Base-by-base conservation (phyloP, 2,329 filamentous ascomycete genomes). In the Grosmannia huntii region DNA sequence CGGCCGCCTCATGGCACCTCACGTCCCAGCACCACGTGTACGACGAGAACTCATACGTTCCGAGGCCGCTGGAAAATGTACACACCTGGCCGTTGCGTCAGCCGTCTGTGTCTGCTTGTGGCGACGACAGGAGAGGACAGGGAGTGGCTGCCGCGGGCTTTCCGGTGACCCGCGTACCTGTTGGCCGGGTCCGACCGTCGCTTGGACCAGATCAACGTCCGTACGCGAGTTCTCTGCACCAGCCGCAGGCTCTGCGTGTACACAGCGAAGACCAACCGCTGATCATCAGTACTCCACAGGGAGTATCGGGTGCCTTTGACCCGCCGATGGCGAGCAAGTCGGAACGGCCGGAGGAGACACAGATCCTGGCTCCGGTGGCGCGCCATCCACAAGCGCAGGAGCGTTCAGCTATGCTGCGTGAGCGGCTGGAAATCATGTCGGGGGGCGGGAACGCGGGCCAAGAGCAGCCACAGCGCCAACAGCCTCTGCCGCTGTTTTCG, bases 231-330 rank as follows among this genome's bases (percentile, higher is more conserved):
- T 38, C 36, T 38, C 36, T 4, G 51, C 3, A 38, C 33, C 14
- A 50, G n/a, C 38, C 14, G 28, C 27, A 50, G 33, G 38, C 56
- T 51, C 16, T 58, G 21, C n/a, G n/a, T n/a, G n/a, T n/a, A n/a
- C n/a, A 33, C 52, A 28, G 19, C 54, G 49, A 58, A 56, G 48
- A 55, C 58, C 75, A 77, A 57, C 80, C 81, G 4, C 71, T 83
- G 28, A 83, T 83, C 57, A 82, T 84, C 66, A 83, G 80, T 67
- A 83, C 81, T 4, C 80, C 80, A 1, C 74, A 70, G 11, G 81
- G 81, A 19, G 73, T 83, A 10, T 70, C 73, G 0, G 80, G 80
- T 3, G 78, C 75, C 1, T 80, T 75, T 61, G 80, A 83, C 59
- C 64, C 69, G 1, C 75, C 76, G 2, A 65, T 64, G 6, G 69